A percentile compares a stretch with the other conserved stretches of the same genome.
These are phyloP conservation scores for Leccinum arenicola DNA, from an alignment of 768 basidiomycete species.

Conservation along the genomic window DNA sequence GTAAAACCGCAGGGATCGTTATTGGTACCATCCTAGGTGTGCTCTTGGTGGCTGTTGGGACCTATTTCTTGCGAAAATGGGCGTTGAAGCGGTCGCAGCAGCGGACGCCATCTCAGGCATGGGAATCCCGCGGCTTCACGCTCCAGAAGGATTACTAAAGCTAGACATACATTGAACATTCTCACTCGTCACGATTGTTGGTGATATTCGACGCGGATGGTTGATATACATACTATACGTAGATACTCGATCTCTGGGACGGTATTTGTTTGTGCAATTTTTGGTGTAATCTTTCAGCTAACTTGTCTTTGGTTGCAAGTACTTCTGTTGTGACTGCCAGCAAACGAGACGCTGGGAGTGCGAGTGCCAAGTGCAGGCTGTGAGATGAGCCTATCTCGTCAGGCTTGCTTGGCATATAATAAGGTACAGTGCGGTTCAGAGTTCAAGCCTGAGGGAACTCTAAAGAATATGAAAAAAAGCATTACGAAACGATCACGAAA, in stretches of 20 bases:
- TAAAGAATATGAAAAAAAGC: neutral
- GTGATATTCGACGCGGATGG: neutral
- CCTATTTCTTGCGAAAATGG: constrained; percentile 51
- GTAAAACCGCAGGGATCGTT: constrained; percentile 41
- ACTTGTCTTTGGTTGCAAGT: neutral
- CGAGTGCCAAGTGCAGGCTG: neutral
- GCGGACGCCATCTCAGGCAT: constrained; percentile 8
- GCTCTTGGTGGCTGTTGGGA: constrained; percentile 35
- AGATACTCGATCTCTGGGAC: neutral
- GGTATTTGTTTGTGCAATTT: neutral
- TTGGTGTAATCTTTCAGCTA: neutral
- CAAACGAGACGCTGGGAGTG: neutral
- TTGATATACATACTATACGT: neutral
- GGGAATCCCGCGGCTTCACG: constrained; percentile 20
- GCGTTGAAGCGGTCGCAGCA: constrained; percentile 36
- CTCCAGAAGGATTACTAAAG: constrained; percentile 2
- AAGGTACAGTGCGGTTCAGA: too few species aligned
- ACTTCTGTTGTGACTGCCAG: neutral
- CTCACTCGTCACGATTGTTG: neutral
- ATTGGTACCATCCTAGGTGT: constrained; percentile 51
- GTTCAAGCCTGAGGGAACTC: neutral
- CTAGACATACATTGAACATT: neutral
- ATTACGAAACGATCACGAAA: neutral
- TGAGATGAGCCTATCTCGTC: neutral
- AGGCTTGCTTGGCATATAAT: neutral